These are phyloP conservation scores for Venturia nashicola DNA, from an alignment of 2,329 filamentous ascomycete genomes.

Conservation along the genomic window DNA sequence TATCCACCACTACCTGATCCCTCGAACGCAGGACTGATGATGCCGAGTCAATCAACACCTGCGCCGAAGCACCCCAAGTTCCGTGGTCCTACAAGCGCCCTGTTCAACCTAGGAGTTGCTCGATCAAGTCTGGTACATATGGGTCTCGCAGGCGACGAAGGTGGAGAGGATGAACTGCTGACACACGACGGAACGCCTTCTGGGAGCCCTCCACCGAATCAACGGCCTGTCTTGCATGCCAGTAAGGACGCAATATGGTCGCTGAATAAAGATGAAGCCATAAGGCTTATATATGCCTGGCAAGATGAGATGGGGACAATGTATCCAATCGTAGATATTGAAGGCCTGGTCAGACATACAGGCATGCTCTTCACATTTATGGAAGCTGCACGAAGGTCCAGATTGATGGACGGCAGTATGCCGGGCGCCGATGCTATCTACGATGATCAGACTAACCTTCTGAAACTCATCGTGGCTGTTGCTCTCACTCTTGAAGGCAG, in stretches of 20 bases:
- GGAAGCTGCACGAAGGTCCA: constrained; percentile 49
- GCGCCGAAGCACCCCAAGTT: constrained; percentile 49
- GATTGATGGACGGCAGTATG: constrained; percentile 41
- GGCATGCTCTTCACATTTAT: constrained; percentile 60
- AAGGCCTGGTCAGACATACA: constrained; percentile 57
- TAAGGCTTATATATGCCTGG: constrained; percentile 66
- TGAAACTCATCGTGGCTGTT: constrained; percentile 76
- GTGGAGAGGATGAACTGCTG: constrained; percentile 44
- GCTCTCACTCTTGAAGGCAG: constrained; percentile 66
- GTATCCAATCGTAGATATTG: constrained; percentile 76
- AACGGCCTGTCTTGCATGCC: constrained; percentile 14
- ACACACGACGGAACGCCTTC: constrained; percentile 42
- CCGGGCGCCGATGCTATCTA: constrained; percentile 47
- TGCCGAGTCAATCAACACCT: constrained; percentile 17
- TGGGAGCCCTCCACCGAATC: constrained; percentile 29
- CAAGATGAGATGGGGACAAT: constrained; percentile 87
- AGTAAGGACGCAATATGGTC: constrained; percentile 69
- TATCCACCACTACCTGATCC: constrained; percentile 22
- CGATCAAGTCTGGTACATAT: constrained; percentile 80
- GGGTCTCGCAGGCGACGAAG: constrained; percentile 62
- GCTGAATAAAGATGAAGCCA: constrained; percentile 64
- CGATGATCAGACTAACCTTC: constrained; percentile 53
- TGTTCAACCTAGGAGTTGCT: constrained; percentile 76
- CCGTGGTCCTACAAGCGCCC: constrained; percentile 72
- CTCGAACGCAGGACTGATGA: constrained; percentile 16